A percentile compares a stretch with the other conserved stretches of the same genome.
Evolutionary conservation across 2,329 filamentous ascomycete species (phyloP).

Genomic region (Neophaeococcomyces mojaviensis): DNA sequence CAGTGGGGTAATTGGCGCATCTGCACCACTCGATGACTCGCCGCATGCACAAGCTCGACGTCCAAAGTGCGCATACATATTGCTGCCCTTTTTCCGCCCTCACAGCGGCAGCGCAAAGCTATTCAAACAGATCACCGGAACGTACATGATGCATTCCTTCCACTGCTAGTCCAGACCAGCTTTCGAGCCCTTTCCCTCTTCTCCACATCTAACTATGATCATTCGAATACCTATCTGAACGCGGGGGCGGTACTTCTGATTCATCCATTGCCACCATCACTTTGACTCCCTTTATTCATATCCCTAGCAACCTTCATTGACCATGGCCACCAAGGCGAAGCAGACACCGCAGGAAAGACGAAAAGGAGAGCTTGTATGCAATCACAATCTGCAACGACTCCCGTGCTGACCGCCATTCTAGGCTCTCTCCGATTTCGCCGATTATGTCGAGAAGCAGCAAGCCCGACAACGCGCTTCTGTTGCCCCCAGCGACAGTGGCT

Average conservation of each 20-base stretch:
- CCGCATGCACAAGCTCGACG: not conserved
- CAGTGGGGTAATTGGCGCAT: constrained; percentile 1
- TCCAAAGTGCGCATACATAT: not conserved
- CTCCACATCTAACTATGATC: constrained; percentile 30
- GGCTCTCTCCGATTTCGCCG: constrained; percentile 91
- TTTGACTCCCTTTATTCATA: not conserved
- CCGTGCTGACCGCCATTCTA: constrained; percentile 25
- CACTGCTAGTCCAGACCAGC: not conserved
- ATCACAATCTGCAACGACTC: constrained; percentile 1
- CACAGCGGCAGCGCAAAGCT: too few relatives aligned
- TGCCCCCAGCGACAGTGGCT: constrained; percentile 35
- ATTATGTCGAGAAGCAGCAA: constrained; percentile 95
- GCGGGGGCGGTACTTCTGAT: constrained; percentile 28
- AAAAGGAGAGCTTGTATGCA: constrained; percentile 72
- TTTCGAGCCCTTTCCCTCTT: not conserved
- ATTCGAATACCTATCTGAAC: constrained; percentile 36
- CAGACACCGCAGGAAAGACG: constrained; percentile 69
- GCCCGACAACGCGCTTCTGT: constrained; percentile 38
- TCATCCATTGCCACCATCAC: constrained; percentile 10
- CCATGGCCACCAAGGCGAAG: constrained; percentile 44
- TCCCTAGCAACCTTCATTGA: constrained; percentile 12
- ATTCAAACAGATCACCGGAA: not conserved
- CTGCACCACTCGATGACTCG: not conserved
- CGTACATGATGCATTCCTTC: not conserved
- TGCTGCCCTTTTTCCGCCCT: not conserved